Evolutionary conservation across 441 rosid species (phyloP), one percentile per base, ranked within the genome.

Genomic region (Macaranga tanarius): DNA sequence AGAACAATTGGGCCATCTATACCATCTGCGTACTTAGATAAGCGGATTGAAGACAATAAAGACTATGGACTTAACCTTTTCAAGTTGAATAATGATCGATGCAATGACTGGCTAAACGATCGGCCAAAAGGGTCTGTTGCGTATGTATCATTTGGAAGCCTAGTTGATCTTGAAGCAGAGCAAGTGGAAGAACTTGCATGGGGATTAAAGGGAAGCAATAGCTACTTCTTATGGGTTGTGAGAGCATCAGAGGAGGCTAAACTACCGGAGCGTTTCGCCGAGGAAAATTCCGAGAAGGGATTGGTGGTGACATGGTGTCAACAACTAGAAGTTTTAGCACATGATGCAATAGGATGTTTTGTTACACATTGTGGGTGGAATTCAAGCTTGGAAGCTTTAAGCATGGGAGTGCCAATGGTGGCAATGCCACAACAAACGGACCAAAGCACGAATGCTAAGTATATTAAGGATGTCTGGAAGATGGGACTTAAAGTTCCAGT

Each of bases 381-480:
- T 72, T 87, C 91, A 2, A 82, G 86, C 0, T 56, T 85, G 10
- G 92, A 89, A 69, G 84, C 85, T 0, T 28, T 88, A 70, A 70
- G 87, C 63, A 67, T 82, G 25, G 89, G 89, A 10, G 81, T 88
- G 40, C 90, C 90, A 2, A 78, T 86, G 84, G 88, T 85, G 70
- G 83, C 81, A 2, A 85, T 88, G 89, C 88, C 89, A 3, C 88
- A 85, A 20, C 84, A 84, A 83, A 75, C 84, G 0, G 89, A 86
- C 71, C 90, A 86, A 54, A 76, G 84, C 0, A 81, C 80, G 28
- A 82, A 85, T 62, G 82, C 87, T 0, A 83, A 85, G 78, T 79
- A 70, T 23, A 77, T 88, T 51, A 72, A 72, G 65, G 88, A 85
- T 76, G 81, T 83, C 17, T 85, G 93, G 91, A 65, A 80, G 59